Evolutionary conservation across 176 grass and related monocot genomes (phyloP).

Genomic region (Typha latifolia): DNA sequence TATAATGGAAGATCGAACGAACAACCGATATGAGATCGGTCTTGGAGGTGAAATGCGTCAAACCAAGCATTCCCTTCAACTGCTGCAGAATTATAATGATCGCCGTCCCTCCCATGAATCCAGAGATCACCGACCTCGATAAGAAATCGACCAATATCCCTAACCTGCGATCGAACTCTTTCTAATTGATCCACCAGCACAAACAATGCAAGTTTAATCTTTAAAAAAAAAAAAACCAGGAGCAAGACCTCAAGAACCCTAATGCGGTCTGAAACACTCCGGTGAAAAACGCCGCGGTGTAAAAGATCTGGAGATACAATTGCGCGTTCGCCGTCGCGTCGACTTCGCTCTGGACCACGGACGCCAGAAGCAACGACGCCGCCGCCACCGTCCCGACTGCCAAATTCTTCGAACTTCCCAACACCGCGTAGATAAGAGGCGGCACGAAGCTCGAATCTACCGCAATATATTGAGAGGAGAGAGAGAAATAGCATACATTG

Average conservation of each 20-base stretch:
- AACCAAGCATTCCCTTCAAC: constrained; percentile 81
- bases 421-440: constrained; percentile 78
- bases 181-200: too few species aligned
- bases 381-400: constrained; percentile 90
- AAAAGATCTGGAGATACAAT: constrained; percentile 63
- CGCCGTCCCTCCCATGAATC: constrained; percentile 95
- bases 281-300: constrained; percentile 88
- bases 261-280: constrained; percentile 68
- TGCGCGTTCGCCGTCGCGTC: constrained; percentile 30
- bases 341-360: constrained; percentile 51
- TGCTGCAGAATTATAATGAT: constrained; percentile 92
- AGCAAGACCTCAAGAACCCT: constrained; percentile 49
- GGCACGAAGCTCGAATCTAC: constrained; percentile 92
- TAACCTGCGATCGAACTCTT: constrained; percentile 31
- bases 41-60: constrained; percentile 82
- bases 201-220: not conserved
- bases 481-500: not conserved
- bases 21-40: constrained; percentile 81
- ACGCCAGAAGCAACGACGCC: constrained; percentile 71
- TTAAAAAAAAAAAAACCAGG: not conserved
- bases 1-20: constrained; percentile 42
- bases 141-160: constrained; percentile 92
- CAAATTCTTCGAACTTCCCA: constrained; percentile 83
- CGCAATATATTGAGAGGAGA: not conserved
- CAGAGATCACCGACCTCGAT: constrained; percentile 78